Evolutionary conservation across 1,139 yeast genomes (phyloP).

Genomic region (Sugiyamaella novakii): DNA sequence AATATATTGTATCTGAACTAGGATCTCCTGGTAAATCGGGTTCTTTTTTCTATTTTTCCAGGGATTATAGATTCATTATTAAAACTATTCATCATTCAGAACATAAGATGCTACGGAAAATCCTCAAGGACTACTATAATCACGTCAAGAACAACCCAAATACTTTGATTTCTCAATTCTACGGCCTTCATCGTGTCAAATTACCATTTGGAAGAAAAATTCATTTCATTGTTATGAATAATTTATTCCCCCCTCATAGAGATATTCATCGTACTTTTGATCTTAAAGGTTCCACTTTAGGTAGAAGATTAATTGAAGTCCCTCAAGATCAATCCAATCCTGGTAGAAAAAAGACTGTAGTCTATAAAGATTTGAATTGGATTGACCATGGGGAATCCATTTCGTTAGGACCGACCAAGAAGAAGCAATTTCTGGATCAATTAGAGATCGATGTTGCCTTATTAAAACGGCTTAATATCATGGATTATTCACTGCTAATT

Average conservation of each 20-base stretch:
- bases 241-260: conserved; percentile 91
- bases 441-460: conserved; percentile 73
- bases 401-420: conserved; percentile 71
- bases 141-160: conserved; percentile 86
- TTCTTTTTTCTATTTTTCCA: conserved; percentile 89
- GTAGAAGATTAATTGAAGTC: conserved; percentile 52
- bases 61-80: conserved; percentile 91
- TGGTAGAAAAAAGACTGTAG: conserved; percentile 40
- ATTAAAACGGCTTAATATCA: conserved; percentile 72
- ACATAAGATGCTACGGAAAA: conserved; percentile 76
- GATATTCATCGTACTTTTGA: conserved; percentile 87
- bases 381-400: conserved; percentile 63
- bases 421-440: conserved; percentile 63
- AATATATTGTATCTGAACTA: conserved; percentile 85
- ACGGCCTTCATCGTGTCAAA: conserved; percentile 92
- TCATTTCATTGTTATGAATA: conserved; percentile 95
- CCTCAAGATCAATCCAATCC: conserved; percentile 22
- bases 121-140: conserved; percentile 72
- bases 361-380: conserved; percentile 88
- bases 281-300: conserved; percentile 90
- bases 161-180: conserved; percentile 88
- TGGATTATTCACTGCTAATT: conserved; percentile 90
- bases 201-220: conserved; percentile 85
- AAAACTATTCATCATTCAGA: conserved; percentile 95
- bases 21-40: conserved; percentile 98